phyloP scores from a whole-genome alignment of 148 eudicot species.

The Camellia japonica region DNA sequence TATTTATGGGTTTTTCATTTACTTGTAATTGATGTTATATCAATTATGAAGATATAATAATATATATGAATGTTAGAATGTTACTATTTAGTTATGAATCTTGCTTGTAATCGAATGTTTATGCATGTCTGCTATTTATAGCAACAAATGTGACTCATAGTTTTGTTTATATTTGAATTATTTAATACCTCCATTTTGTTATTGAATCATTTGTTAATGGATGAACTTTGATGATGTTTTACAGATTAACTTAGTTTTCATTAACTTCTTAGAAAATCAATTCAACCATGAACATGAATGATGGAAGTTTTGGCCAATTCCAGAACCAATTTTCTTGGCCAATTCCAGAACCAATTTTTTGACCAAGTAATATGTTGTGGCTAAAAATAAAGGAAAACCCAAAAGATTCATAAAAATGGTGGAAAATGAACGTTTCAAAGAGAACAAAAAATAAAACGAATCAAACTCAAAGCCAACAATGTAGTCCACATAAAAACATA shows the following conservation, averaged over 20 bases:
- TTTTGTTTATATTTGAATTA: too few species aligned
- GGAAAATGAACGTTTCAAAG: not conserved
- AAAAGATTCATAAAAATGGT: not conserved
- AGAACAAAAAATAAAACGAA: not conserved
- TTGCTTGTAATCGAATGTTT: too few species aligned
- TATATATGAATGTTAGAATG: too few species aligned
- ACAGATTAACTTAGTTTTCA: too few species aligned
- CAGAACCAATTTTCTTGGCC: not conserved
- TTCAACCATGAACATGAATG: not conserved
- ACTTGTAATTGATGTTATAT: not conserved
- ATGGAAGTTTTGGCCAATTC: constrained; percentile 1
- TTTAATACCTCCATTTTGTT: too few species aligned
- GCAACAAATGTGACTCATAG: not conserved
- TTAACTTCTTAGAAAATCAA: not conserved
- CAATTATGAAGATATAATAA: too few species aligned
- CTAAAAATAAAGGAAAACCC: not conserved
- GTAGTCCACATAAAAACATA: not conserved
- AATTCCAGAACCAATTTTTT: not conserved
- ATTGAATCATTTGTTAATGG: too few species aligned
- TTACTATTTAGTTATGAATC: too few species aligned
- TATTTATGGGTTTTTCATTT: too few species aligned
- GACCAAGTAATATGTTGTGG: not conserved
- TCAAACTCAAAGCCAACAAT: not conserved
- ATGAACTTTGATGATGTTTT: too few species aligned
- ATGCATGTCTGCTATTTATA: too few species aligned